Percentiles rank a stretch among this genome's conserved stretches.
phyloP scores from a whole-genome alignment of 2,329 filamentous ascomycete species.

The Raffaelea albimanens region DNA sequence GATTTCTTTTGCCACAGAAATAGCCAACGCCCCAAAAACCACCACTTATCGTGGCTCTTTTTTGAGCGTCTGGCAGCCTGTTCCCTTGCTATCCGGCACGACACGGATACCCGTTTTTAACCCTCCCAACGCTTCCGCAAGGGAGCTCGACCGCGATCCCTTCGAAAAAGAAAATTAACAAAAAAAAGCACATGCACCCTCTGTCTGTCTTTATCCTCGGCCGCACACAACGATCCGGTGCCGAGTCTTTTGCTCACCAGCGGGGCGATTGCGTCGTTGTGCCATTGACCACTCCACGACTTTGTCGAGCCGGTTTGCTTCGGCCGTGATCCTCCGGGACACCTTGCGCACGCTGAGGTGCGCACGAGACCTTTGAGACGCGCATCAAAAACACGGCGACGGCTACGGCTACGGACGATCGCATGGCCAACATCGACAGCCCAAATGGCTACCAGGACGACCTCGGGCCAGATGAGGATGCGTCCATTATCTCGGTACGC shows the following conservation, averaged over 20 bases:
- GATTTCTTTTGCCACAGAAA: background rate
- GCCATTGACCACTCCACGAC: too few relatives aligned
- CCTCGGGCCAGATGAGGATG: slow-evolving; percentile 34
- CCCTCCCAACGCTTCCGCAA: background rate
- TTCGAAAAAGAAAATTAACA: too few relatives aligned
- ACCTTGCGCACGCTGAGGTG: too few relatives aligned
- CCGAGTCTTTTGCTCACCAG: too few relatives aligned
- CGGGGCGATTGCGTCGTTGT: too few relatives aligned
- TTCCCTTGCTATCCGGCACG: background rate
- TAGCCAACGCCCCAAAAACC: background rate
- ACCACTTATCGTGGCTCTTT: background rate
- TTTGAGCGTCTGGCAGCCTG: background rate
- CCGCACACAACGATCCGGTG: too few relatives aligned
- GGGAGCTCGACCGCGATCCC: too few relatives aligned
- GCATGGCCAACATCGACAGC: slow-evolving; percentile 24
- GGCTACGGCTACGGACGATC: slow-evolving; percentile 5
- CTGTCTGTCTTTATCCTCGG: too few relatives aligned
- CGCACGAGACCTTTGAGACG: too few relatives aligned
- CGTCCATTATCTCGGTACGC: slow-evolving; percentile 32
- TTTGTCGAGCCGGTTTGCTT: too few relatives aligned
- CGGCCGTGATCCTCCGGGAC: too few relatives aligned
- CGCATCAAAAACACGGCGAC: background rate
- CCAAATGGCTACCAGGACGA: slow-evolving; percentile 38
- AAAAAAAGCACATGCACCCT: too few relatives aligned
- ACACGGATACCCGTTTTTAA: background rate